Base-by-base conservation (phyloP, 2,329 filamentous ascomycete genomes). In the Fusarium euwallaceae region DNA sequence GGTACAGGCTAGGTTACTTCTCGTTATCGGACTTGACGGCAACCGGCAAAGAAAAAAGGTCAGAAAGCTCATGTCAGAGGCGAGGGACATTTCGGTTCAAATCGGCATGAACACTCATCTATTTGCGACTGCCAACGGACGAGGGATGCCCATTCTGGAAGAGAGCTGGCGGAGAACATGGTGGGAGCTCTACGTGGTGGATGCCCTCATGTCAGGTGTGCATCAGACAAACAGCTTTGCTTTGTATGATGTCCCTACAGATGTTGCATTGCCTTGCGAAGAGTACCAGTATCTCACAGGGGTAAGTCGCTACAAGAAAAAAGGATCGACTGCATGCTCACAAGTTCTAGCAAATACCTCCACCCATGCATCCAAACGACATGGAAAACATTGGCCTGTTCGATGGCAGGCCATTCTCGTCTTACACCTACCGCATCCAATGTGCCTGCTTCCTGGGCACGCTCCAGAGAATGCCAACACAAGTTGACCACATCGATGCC, bases 91-190 rank as follows among this genome's bases (percentile, higher is more conserved):
- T 45, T 93, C 94, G 1, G 83, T 97, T 7, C 90, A 94, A 66
- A 87, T 97, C 22, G 92, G 93, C 0, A 88, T 98, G 82, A 91
- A 97, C 79, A 90, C 89, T 5, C 86, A 89, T 48, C 86, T 88
- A 0, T 97, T 91, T 81, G 92, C 94, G 1, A 82, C 87, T 0
- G 82, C 87, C 6, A 86, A 94, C 76, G 92, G 92, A 11, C 85
- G 87, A 39, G 89, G 90, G 6, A 89, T 92, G 67, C 87, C 90
- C 0, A 86, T 95, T 3, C 80, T 95, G 3, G 93, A 95, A 79
- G 95, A 98, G 82, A 94, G 92, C 81, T 92, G 94, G 89, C 90
- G 95, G 22, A 89, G 95, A 65, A 98, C 95, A 1, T 98, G 95
- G 95, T 98, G 95, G 95, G 94, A 90, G 74, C 79, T 91, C 11